phyloP scores from a whole-genome alignment of 331 rosid species.

The Malus hybrid region DNA sequence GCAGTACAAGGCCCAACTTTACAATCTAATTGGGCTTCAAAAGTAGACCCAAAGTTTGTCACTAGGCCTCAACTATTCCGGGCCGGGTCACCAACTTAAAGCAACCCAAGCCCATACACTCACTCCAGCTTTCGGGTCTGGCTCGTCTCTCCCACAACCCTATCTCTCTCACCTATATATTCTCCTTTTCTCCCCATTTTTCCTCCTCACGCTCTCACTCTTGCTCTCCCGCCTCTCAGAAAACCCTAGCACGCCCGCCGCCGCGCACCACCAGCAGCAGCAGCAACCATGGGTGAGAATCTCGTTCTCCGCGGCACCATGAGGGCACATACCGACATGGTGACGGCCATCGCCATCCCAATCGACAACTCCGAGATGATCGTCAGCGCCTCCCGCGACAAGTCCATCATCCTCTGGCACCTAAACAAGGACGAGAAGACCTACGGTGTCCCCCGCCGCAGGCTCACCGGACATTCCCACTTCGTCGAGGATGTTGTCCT shows the following conservation, averaged over 20 bases:
- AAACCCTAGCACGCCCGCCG: background rate
- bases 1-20: background rate
- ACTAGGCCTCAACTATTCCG: background rate
- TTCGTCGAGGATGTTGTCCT: slow-evolving; percentile 92
- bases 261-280: background rate
- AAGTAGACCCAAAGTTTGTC: background rate
- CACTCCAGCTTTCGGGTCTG: background rate
- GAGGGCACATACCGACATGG: slow-evolving; percentile 87
- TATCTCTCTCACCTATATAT: background rate
- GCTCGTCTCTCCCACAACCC: background rate
- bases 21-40: background rate
- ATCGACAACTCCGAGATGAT: slow-evolving; percentile 86
- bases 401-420: slow-evolving; percentile 79
- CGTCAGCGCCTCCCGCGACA: slow-evolving; percentile 83
- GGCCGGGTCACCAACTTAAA: background rate
- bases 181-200: background rate
- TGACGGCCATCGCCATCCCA: slow-evolving; percentile 93
- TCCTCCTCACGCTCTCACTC: background rate
- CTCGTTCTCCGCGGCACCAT: slow-evolving; percentile 84
- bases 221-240: background rate
- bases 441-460: slow-evolving; percentile 90
- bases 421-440: slow-evolving; percentile 86
- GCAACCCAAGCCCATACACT: background rate
- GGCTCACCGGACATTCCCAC: slow-evolving; percentile 87
- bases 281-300: slow-evolving; percentile 59